These are phyloP conservation scores for Tylopilus sp. DNA, from an alignment of 1,284 basidiomycete species.

Conservation along the genomic window DNA sequence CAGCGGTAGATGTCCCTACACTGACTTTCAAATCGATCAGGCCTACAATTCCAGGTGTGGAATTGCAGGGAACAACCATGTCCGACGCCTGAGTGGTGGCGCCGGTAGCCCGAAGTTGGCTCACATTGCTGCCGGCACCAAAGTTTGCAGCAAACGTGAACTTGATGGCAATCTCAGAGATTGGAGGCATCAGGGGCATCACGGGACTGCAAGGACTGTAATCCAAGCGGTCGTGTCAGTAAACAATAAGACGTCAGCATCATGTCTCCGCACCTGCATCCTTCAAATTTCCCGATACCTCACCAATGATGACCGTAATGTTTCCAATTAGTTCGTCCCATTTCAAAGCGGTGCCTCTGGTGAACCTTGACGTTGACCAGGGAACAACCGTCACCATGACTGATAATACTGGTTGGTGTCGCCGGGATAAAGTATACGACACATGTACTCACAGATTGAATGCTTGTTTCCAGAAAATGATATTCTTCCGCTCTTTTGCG, in stretches of 20 bases:
- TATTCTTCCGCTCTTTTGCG: constrained; percentile 1
- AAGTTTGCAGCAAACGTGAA: neutral
- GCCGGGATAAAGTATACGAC: too few relatives aligned
- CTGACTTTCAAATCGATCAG: neutral
- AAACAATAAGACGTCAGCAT: neutral
- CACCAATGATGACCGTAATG: constrained; percentile 2
- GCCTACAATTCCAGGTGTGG: neutral
- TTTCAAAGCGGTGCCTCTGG: constrained; percentile 3
- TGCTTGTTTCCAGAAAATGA: neutral
- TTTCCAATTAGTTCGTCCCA: constrained; percentile 2
- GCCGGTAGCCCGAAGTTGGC: constrained; percentile 3
- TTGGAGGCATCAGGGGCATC: neutral
- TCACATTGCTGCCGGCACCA: neutral
- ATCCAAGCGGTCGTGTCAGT: neutral
- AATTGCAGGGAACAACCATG: neutral
- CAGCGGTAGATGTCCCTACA: neutral
- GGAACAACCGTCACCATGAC: constrained; percentile 6
- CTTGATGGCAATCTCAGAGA: neutral
- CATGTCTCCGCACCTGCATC: constrained; percentile 7
- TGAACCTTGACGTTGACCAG: neutral
- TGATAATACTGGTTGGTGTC: neutral
- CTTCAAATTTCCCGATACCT: neutral
- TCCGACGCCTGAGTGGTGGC: neutral
- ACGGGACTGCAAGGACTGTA: neutral
- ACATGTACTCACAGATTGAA: constrained; percentile 3